These are phyloP conservation scores for Pseudomassariella vexata DNA, from an alignment of 2,329 filamentous ascomycete species.

Conservation along the genomic window DNA sequence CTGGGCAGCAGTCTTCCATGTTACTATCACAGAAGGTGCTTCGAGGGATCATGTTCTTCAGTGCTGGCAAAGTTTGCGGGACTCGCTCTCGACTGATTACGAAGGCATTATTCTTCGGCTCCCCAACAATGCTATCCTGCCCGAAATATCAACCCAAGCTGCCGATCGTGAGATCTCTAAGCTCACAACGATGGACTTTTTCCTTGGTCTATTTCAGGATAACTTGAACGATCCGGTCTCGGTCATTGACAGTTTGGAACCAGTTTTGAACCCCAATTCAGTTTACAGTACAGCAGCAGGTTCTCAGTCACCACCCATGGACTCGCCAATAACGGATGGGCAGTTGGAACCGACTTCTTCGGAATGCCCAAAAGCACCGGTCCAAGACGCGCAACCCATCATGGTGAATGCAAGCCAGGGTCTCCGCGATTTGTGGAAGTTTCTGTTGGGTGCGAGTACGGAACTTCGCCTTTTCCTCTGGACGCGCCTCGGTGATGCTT, in stretches of 20 bases:
- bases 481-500: conserved; percentile 86
- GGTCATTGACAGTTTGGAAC: conserved; percentile 88
- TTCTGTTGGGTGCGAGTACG: conserved; percentile 74
- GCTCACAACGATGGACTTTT: conserved; percentile 94
- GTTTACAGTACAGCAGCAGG: conserved; percentile 32
- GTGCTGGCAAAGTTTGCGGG: conserved; percentile 53
- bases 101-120: conserved; percentile 48
- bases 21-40: conserved; percentile 45
- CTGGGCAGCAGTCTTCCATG: conserved; percentile 51
- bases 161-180: conserved; percentile 88
- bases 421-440: conserved; percentile 75
- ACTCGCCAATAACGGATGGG: conserved; percentile 12
- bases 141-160: conserved; percentile 75
- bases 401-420: conserved; percentile 48
- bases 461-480: conserved; percentile 83
- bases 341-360: conserved; percentile 7
- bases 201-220: conserved; percentile 80
- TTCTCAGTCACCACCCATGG: conserved; percentile 12
- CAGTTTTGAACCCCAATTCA: conserved; percentile 72
- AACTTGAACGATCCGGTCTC: conserved; percentile 74
- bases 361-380: too few relatives aligned
- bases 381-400: conserved; percentile 32
- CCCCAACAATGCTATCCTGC: conserved; percentile 83
- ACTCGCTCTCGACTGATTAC: conserved; percentile 37
- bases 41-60: conserved; percentile 51